These are phyloP conservation scores for Fraxinus baroniana DNA, from an alignment of 305 asterid species.

Conservation along the genomic window DNA sequence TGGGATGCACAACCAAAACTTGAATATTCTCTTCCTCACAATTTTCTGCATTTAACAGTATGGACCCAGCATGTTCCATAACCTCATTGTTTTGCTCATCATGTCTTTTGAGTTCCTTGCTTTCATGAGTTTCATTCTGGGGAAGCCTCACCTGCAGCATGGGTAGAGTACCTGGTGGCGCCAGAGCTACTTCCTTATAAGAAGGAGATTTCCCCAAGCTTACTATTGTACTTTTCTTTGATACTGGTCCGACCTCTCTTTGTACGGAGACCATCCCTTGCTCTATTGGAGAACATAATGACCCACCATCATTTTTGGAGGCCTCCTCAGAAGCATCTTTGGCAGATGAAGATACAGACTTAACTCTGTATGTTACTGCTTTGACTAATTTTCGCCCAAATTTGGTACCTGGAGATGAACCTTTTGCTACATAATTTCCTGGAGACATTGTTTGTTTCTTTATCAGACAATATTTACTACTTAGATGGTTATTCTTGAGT, in stretches of 20 bases:
- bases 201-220: constrained; percentile 94
- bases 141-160: constrained; percentile 63
- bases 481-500: constrained; percentile 61
- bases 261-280: constrained; percentile 43
- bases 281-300: constrained; percentile 44
- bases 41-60: constrained; percentile 36
- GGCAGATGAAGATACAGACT: constrained; percentile 62
- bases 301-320: constrained; percentile 48
- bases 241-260: constrained; percentile 47
- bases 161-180: constrained; percentile 92
- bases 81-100: constrained; percentile 42
- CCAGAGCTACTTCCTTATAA: constrained; percentile 96
- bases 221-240: constrained; percentile 71
- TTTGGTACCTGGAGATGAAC: constrained; percentile 59
- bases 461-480: constrained; percentile 59
- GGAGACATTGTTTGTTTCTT: constrained; percentile 66
- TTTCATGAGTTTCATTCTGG: constrained; percentile 40
- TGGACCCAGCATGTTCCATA: constrained; percentile 31
- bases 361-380: constrained; percentile 84
- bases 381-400: constrained; percentile 74
- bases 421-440: constrained; percentile 78
- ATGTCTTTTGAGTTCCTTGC: constrained; percentile 35
- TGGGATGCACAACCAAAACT: constrained; percentile 33
- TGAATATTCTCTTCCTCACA: constrained; percentile 37
- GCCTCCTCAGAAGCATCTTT: constrained; percentile 45